Conservation (phyloP, 345 rosid genomes). For the Mangifera indica region DNA sequence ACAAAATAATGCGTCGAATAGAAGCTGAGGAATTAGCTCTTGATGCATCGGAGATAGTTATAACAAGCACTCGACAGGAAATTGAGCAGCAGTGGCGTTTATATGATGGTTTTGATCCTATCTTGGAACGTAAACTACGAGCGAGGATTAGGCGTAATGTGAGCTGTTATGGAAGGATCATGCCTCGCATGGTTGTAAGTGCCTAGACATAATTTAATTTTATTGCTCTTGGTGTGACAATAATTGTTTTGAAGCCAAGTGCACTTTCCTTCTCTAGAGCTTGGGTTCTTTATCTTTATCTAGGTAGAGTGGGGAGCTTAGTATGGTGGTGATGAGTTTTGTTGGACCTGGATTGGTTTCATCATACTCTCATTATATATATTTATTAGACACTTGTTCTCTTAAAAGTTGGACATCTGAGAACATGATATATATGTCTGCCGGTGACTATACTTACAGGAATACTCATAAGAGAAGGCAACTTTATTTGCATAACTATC, state of each 20-base stretch:
- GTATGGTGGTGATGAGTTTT: constrained; percentile 12
- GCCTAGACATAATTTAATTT: not conserved
- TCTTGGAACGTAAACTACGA: constrained; percentile 83
- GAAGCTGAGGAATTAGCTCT: constrained; percentile 94
- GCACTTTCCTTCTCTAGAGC: not conserved
- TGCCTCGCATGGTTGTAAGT: constrained; percentile 99
- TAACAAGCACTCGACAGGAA: constrained; percentile 97
- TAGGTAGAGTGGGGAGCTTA: not conserved
- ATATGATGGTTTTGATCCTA: constrained; percentile 98
- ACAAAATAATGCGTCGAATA: constrained; percentile 94
- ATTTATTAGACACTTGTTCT: not conserved
- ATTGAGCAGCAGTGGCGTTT: constrained; percentile 95
- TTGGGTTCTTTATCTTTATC: not conserved
- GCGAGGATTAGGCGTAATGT: constrained; percentile 95
- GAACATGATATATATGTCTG: not conserved
- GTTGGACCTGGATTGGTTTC: constrained; percentile 9
- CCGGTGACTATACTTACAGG: not conserved
- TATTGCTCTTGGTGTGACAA: constrained; percentile 8
- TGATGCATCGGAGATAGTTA: constrained; percentile 89
- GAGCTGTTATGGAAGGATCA: constrained; percentile 92
- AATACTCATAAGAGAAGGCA: not conserved
- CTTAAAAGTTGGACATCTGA: not conserved
- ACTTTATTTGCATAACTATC: not conserved
- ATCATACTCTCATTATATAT: not conserved
- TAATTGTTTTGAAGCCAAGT: not conserved